These are phyloP conservation scores for Xylaria sp. DNA, from an alignment of 2,329 filamentous ascomycete species.

Conservation along the genomic window DNA sequence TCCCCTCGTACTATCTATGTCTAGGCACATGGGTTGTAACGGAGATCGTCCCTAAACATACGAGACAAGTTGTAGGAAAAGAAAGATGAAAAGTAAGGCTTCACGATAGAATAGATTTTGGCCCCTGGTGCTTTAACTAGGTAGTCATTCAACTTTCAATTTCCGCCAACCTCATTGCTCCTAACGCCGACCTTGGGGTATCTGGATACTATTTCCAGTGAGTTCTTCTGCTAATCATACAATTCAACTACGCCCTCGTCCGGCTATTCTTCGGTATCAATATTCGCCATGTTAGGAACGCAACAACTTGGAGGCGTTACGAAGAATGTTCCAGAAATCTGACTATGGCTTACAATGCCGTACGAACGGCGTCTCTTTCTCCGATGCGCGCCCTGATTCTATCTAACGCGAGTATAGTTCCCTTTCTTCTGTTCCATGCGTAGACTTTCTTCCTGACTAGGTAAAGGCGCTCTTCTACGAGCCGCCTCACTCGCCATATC, in stretches of 20 bases:
- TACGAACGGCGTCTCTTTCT: not conserved
- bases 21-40: not conserved
- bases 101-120: not conserved
- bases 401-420: slow-evolving; percentile 66
- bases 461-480: slow-evolving; percentile 83
- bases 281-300: not conserved
- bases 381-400: slow-evolving; percentile 37
- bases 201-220: slow-evolving; percentile 37
- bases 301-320: not conserved
- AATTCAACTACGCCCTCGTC: not conserved
- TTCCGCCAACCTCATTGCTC: slow-evolving; percentile 2
- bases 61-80: not conserved
- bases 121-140: not conserved
- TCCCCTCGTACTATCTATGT: not conserved
- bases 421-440: slow-evolving; percentile 77
- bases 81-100: too few species aligned
- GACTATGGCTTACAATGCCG: too few species aligned
- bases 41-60: not conserved
- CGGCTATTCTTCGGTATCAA: not conserved
- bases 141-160: slow-evolving; percentile 14
- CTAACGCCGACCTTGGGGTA: slow-evolving; percentile 36
- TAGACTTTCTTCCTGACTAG: slow-evolving; percentile 85
- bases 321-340: not conserved
- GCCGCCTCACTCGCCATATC: slow-evolving; percentile 49
- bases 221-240: slow-evolving; percentile 27